Percentiles rank a stretch among this genome's conserved stretches.
Conservation (phyloP, 2,329 filamentous ascomycete species). For the Microsporum ferrugineum region DNA sequence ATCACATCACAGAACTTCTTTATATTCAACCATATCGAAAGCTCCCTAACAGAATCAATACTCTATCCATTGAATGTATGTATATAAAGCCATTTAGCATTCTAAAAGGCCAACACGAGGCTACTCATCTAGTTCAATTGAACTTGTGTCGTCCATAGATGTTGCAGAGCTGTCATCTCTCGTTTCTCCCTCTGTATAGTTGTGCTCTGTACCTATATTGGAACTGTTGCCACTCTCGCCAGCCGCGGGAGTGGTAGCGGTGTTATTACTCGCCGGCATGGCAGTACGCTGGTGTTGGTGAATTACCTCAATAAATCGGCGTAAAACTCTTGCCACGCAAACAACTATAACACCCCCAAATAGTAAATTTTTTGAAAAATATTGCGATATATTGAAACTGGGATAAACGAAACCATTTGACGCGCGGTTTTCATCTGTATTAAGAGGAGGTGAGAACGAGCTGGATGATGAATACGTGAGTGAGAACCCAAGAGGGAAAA, state of each 20-base stretch:
- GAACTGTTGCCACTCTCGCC: neutral
- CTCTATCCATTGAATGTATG: neutral
- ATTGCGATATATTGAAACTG: neutral
- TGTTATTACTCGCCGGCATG: neutral
- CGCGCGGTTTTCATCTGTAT: neutral
- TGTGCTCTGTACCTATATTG: neutral
- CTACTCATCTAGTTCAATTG: neutral
- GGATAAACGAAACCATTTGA: slow-evolving; percentile 6
- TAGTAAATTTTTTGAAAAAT: slow-evolving; percentile 8
- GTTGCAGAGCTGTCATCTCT: neutral
- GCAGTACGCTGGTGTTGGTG: neutral
- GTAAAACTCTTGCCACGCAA: slow-evolving; percentile 9
- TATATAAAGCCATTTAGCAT: neutral
- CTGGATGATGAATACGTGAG: slow-evolving; percentile 16
- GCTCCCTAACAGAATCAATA: neutral
- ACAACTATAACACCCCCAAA: slow-evolving; percentile 7
- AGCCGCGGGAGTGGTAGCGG: neutral
- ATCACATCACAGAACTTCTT: too few species aligned
- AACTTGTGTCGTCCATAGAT: neutral
- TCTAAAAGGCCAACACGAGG: neutral
- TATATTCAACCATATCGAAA: too few species aligned
- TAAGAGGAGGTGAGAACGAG: neutral
- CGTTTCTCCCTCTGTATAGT: neutral
- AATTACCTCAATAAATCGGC: slow-evolving; percentile 10
- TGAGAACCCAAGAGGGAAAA: slow-evolving; percentile 28